Conservation (phyloP, 2,329 filamentous ascomycete genomes). For the Clonostachys chloroleuca region DNA sequence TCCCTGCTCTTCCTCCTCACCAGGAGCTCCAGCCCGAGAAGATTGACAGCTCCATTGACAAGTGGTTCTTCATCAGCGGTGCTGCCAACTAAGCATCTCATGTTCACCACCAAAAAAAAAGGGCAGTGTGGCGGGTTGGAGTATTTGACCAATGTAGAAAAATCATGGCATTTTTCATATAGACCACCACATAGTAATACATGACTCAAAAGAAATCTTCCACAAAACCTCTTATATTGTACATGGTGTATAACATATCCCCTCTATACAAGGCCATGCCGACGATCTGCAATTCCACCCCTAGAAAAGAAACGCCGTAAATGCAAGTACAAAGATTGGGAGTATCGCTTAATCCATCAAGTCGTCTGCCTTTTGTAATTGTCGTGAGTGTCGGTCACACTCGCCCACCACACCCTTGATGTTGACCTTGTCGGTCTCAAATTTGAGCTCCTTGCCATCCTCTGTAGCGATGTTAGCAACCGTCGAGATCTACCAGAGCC, state of each 20-base stretch:
- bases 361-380: conserved; percentile 78
- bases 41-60: conserved; percentile 96
- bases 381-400: conserved; percentile 83
- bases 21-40: conserved; percentile 81
- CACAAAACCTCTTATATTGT: background rate
- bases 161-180: too few species aligned
- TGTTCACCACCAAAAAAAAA: background rate
- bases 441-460: conserved; percentile 85
- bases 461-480: conserved; percentile 45
- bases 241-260: background rate
- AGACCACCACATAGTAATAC: too few species aligned
- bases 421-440: conserved; percentile 75
- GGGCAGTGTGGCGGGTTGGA: background rate
- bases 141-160: too few species aligned
- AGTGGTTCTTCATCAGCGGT: conserved; percentile 99
- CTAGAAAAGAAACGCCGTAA: conserved; percentile 19
- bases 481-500: background rate
- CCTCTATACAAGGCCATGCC: background rate
- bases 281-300: background rate
- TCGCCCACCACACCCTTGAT: conserved; percentile 87
- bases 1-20: conserved; percentile 72
- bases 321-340: conserved; percentile 12
- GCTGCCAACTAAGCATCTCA: conserved; percentile 64
- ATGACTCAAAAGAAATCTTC: too few species aligned
- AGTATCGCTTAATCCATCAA: conserved; percentile 43